Evolutionary conservation across 441 rosid genomes (phyloP).

Genomic region (Gossypium gossypioides): DNA sequence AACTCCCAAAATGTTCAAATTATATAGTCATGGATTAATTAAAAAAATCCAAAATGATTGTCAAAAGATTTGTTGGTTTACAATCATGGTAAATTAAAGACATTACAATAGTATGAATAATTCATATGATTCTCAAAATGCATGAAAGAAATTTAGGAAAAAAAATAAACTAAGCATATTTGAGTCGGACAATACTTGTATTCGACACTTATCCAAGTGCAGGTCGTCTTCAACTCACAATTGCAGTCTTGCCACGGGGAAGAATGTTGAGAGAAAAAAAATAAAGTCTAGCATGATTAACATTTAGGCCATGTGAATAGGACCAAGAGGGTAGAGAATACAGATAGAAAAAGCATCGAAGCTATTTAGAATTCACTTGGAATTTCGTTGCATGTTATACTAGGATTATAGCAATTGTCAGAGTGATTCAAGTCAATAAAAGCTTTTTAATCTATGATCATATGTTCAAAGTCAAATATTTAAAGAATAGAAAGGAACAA

Average conservation of each 20-base stretch:
- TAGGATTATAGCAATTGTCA: not conserved
- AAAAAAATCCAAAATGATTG: not conserved
- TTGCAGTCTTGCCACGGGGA: not conserved
- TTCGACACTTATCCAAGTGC: not conserved
- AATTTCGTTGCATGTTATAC: not conserved
- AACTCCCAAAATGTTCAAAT: not conserved
- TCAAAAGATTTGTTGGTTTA: not conserved
- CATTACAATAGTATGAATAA: not conserved
- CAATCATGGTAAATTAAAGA: not conserved
- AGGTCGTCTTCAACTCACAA: not conserved
- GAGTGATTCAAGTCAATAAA: not conserved
- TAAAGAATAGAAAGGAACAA: not conserved
- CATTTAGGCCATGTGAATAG: not conserved
- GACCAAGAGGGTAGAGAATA: not conserved
- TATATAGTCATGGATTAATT: not conserved
- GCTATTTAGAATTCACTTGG: not conserved
- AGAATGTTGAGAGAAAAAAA: not conserved
- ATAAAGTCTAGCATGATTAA: not conserved
- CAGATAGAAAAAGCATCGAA: not conserved
- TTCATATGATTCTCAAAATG: not conserved
- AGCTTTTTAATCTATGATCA: not conserved
- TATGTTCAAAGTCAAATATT: not conserved
- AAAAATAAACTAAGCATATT: not conserved
- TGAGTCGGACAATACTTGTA: not conserved
- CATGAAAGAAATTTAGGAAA: not conserved